These are phyloP conservation scores for Articulospora tetracladia DNA, from an alignment of 495 filamentous ascomycete species.

Conservation along the genomic window DNA sequence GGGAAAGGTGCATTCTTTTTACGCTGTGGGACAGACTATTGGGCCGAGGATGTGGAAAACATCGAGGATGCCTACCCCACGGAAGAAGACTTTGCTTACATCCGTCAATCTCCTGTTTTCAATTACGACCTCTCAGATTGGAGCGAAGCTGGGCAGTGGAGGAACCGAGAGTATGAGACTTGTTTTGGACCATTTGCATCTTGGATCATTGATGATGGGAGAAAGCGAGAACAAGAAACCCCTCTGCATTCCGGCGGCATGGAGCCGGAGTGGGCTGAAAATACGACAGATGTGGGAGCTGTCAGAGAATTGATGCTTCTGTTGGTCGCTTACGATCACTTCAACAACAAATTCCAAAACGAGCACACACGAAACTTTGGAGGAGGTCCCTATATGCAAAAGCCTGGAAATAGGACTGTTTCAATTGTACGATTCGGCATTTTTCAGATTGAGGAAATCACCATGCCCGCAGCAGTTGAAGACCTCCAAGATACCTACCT, in stretches of 20 bases:
- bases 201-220: slow-evolving; percentile 16
- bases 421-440: slow-evolving; percentile 13
- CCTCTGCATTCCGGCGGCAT: slow-evolving; percentile 1
- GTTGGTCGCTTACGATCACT: slow-evolving; percentile 16
- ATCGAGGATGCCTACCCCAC: not conserved
- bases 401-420: slow-evolving; percentile 11
- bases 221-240: slow-evolving; percentile 4
- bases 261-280: slow-evolving; percentile 9
- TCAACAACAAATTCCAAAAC: slow-evolving; percentile 9
- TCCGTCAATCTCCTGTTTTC: slow-evolving; percentile 14
- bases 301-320: slow-evolving; percentile 15
- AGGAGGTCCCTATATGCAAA: not conserved
- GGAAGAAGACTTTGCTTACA: slow-evolving; percentile 10
- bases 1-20: slow-evolving; percentile 1
- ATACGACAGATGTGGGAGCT: slow-evolving; percentile 4
- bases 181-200: slow-evolving; percentile 14
- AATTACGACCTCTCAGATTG: slow-evolving; percentile 14
- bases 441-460: slow-evolving; percentile 15
- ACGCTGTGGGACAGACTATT: not conserved
- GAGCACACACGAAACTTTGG: not conserved
- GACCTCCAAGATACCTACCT: slow-evolving; percentile 4
- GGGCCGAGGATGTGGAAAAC: not conserved
- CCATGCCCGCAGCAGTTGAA: slow-evolving; percentile 10
- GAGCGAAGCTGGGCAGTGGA: slow-evolving; percentile 15
- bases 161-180: slow-evolving; percentile 12